Evolutionary conservation across 805 yeast genomes (phyloP), one percentile per base, ranked within the genome.

Genomic region (Priceomyces melissophilus): DNA sequence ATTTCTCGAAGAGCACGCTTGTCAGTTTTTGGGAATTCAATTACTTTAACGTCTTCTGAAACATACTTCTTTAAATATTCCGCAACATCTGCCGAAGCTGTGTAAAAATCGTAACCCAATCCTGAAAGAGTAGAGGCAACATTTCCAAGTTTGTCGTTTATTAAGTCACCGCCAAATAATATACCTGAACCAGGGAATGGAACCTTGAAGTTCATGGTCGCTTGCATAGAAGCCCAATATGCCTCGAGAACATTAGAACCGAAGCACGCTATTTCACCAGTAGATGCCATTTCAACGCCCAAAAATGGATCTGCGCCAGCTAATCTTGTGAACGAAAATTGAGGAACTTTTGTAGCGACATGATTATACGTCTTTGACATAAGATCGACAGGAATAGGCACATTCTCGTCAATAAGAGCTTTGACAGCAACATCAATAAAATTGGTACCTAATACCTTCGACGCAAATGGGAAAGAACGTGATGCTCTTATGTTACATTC

Each of bases 271-370:
- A 93, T 86, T 71, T 93, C 99, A 67, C 99, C 99, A 39, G 99
- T 93, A 10, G 98, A 90, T 5, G 98, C 84, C 99, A 93, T 93
- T 73, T 93, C 99, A 52, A 93, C 99, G 49, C 99, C 99, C 60
- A 93, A 76, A 77, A 87, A 90, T 49, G 99, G 99, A 67, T 93
- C 99, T 38, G 99, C 99, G 52, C 99, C 99, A 13, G 98, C 97
- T 58, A 93, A 76, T 73, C 99, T 83, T 30, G 98, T 90, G 75
- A 93, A 93, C 6, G 98, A 91, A 69, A 93, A 93, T 72, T 93
- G 99, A 36, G 99, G 99, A 41, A 91, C 97, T 72, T 93, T 93
- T 15, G 58, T 57, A 38, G 98, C 98, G 60, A 91, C 98, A 58
- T 88, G 86, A 53, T 78, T 72, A 66, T 87, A 86, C 43, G 73